Conservation (phyloP, 495 filamentous ascomycete genomes). For the Elaphomyces granulatus region DNA sequence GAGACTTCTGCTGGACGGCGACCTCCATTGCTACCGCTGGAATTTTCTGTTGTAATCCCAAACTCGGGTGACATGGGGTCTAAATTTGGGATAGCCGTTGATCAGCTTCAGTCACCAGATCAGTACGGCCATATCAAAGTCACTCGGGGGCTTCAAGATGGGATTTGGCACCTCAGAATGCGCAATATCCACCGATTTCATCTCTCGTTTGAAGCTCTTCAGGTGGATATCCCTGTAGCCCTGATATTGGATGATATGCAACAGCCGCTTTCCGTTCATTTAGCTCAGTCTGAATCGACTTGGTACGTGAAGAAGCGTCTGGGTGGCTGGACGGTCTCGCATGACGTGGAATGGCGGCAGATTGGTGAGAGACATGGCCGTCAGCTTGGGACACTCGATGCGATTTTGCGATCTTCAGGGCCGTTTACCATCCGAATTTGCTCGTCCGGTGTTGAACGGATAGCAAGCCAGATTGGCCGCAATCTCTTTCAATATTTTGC, state of each 20-base stretch:
- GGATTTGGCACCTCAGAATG: conserved; percentile 21
- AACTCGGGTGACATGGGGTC: conserved; percentile 36
- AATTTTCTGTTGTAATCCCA: conserved; percentile 33
- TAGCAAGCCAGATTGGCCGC: conserved; percentile 41
- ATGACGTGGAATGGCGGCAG: conserved; percentile 12
- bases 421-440: conserved; percentile 29
- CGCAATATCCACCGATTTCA: conserved; percentile 28
- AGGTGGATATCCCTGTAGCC: conserved; percentile 5
- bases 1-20: neutral
- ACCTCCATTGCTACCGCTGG: conserved; percentile 4
- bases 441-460: conserved; percentile 11
- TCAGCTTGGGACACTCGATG: conserved; percentile 37
- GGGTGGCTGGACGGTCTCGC: conserved; percentile 11
- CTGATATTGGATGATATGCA: conserved; percentile 14
- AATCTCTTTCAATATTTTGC: conserved; percentile 46
- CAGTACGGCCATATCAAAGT: conserved; percentile 27
- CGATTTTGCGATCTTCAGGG: conserved; percentile 33
- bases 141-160: conserved; percentile 4
- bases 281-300: conserved; percentile 2
- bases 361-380: conserved; percentile 21
- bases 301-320: conserved; percentile 7
- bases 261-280: conserved; percentile 3
- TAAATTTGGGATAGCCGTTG: conserved; percentile 34
- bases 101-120: conserved; percentile 32
- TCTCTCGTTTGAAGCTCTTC: conserved; percentile 9